Base-by-base conservation (phyloP, 2,329 filamentous ascomycete genomes). In the Pseudogymnoascus sp. region DNA sequence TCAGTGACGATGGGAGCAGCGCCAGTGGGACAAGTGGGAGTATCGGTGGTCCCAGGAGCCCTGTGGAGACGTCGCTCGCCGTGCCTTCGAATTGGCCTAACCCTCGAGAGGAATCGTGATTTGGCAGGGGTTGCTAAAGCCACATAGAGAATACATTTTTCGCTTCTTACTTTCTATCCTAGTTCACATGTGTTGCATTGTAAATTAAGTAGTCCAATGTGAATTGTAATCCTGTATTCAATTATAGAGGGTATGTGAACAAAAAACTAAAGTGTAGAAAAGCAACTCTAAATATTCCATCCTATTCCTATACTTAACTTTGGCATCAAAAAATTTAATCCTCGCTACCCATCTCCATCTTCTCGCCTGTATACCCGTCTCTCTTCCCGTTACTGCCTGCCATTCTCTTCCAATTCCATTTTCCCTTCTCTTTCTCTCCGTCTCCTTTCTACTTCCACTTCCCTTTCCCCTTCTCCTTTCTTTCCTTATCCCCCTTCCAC, bases 31-130 rank as follows among this genome's bases (percentile, higher is more conserved):
- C 67, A 35, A 66, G 69, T 57, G 76, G 74, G n/a, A 81, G 80
- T 67, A 69, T 76, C 35, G 73, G 75, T 58, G 81, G 83, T 67
- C 78, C 80, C 22, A 76, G 75, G 63, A 85, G 83, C 69, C 82
- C 81, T 2, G 57, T 61, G 22, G 60, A 61, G 9, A 32, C 47
- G 16, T 54, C 47, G n/a, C 47, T 54, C 28, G n/a, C 9, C 9
- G 12, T 54, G 9, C 47, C 47, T 54, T 54, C 47, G 47, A 54
- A 54, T 54, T 54, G 47, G 47, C 4, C 25, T 20, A 54, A 54
- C n/a, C 9, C 47, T 54, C 47, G 28, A n/a, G 47, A 54, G 11
- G 47, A 28, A 6, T 54, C 47, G 28, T 54, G 28, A 54, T 32
- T 54, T 54, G 28, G 47, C 9, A 20, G 5, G 28, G n/a, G 25